Percentiles rank a stretch among this genome's conserved stretches.
phyloP scores from a whole-genome alignment of 768 basidiomycete genomes.

The Butyriboletus loyo region DNA sequence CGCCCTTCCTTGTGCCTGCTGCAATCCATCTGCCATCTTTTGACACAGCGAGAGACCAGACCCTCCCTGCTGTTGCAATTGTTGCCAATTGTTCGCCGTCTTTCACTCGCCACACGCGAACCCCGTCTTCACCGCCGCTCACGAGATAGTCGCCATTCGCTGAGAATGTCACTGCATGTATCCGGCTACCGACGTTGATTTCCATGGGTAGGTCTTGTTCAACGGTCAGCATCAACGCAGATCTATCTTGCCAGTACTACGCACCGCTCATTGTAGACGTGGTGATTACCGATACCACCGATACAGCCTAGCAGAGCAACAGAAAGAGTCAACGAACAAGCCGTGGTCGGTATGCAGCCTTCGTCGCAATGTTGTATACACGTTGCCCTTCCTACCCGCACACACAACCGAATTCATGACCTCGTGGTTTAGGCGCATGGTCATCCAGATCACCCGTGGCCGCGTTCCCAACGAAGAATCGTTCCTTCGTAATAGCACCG shows the following conservation, averaged over 20 bases:
- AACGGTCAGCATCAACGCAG: background rate
- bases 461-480: no score
- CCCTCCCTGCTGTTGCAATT: no score
- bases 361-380: background rate
- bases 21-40: slow-evolving; percentile 5
- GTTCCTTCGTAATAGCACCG: no score
- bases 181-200: no score
- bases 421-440: background rate
- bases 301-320: background rate
- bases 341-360: no score
- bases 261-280: background rate
- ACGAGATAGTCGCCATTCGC: background rate
- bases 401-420: background rate
- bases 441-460: no score
- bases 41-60: background rate
- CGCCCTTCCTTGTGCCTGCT: background rate
- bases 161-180: background rate
- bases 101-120: background rate
- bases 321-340: background rate
- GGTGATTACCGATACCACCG: background rate
- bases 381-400: background rate
- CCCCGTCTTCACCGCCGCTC: background rate
- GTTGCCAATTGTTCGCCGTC: background rate
- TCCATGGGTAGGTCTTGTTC: no score
- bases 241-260: background rate